phyloP scores from a whole-genome alignment of 148 eudicot genomes.

The Camellia granthamiana region DNA sequence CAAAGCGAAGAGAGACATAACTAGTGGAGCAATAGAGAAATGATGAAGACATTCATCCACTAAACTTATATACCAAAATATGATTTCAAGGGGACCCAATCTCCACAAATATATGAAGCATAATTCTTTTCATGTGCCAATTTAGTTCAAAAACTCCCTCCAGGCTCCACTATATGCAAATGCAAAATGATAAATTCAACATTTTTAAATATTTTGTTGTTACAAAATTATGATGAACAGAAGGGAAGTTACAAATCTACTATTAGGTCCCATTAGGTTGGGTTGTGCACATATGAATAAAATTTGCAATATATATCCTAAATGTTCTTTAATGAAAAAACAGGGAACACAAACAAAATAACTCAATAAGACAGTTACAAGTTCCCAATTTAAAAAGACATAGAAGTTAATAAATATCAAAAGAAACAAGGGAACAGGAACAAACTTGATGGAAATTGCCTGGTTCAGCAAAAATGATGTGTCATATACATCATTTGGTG shows the following conservation, averaged over 20 bases:
- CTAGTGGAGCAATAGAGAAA: neutral
- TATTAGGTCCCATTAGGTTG: too few relatives aligned
- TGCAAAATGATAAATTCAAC: neutral
- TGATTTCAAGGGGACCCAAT: neutral
- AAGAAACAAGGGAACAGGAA: too few relatives aligned
- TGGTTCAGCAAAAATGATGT: too few relatives aligned
- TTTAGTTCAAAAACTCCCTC: neutral
- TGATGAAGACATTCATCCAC: neutral
- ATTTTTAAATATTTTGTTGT: neutral
- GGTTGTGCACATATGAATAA: too few relatives aligned
- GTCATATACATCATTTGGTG: too few relatives aligned
- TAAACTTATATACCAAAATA: neutral
- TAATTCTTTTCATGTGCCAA: slow-evolving; percentile 4
- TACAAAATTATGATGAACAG: neutral
- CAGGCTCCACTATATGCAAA: neutral
- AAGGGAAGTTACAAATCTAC: too few relatives aligned
- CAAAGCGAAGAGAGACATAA: neutral
- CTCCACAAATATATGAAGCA: neutral
- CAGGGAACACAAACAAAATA: too few relatives aligned
- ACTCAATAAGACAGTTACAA: too few relatives aligned
- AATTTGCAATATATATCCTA: too few relatives aligned
- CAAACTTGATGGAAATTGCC: too few relatives aligned
- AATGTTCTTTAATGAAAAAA: too few relatives aligned
- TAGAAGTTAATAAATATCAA: too few relatives aligned
- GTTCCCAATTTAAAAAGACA: neutral